Conservation (phyloP, 495 filamentous ascomycete species). For the Aspergillus heteromorphus region DNA sequence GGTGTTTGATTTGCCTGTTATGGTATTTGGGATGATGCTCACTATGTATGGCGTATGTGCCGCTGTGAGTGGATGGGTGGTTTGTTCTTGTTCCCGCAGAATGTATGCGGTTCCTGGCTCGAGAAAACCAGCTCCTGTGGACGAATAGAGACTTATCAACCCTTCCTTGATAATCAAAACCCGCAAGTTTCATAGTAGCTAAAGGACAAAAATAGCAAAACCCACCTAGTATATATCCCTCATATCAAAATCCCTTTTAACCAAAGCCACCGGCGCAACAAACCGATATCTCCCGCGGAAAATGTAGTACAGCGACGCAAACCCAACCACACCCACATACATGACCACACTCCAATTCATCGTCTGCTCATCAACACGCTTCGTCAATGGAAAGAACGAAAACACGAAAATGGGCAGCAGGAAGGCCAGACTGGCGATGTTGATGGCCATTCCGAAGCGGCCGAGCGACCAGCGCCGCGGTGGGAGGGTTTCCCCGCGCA, state of each 20-base stretch:
- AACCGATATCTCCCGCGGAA: constrained; percentile 38
- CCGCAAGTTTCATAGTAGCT: too few species aligned
- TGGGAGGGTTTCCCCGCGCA: constrained; percentile 36
- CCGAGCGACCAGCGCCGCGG: constrained; percentile 47
- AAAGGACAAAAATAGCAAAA: too few species aligned
- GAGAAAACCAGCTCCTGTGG: too few species aligned
- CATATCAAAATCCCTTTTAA: constrained; percentile 31
- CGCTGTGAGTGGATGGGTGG: not conserved
- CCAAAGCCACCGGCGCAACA: constrained; percentile 37
- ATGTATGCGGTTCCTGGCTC: too few species aligned
- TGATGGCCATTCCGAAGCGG: constrained; percentile 42
- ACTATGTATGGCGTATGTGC: not conserved
- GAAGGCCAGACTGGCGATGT: constrained; percentile 35
- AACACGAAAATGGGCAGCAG: constrained; percentile 47
- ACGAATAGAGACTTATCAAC: too few species aligned
- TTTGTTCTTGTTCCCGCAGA: not conserved
- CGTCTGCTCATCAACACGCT: constrained; percentile 31
- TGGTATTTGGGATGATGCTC: not conserved
- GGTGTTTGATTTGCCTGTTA: not conserved
- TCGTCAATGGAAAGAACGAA: constrained; percentile 45
- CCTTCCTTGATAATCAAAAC: too few species aligned
- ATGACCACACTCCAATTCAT: constrained; percentile 50
- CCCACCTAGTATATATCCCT: not conserved
- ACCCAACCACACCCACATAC: constrained; percentile 39
- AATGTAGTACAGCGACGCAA: constrained; percentile 43